Conservation (phyloP, 768 basidiomycete genomes). For the Butyriboletus loyo region DNA sequence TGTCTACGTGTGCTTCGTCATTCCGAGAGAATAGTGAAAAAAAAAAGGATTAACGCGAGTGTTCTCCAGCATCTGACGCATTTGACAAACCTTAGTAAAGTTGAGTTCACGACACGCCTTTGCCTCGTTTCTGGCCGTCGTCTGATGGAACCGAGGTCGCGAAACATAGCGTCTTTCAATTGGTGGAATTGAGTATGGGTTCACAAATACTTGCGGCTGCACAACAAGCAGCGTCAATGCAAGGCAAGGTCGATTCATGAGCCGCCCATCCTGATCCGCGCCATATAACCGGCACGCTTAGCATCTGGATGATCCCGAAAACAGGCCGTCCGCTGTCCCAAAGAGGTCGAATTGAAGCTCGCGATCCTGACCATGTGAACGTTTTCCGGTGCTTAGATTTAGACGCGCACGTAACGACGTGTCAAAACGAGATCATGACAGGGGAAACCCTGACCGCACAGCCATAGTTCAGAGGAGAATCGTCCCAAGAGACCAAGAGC, state of each 20-base stretch:
- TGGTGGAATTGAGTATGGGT: background rate
- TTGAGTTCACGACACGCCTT: conserved; percentile 21
- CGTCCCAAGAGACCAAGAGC: background rate
- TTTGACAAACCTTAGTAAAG: conserved; percentile 2
- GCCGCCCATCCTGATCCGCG: no score
- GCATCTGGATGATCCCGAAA: background rate
- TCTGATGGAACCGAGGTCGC: conserved; percentile 14
- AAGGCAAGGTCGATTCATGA: no score
- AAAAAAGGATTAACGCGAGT: conserved; percentile 4
- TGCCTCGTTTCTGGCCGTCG: conserved; percentile 25
- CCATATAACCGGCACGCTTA: background rate
- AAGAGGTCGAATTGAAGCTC: background rate
- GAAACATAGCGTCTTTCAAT: background rate
- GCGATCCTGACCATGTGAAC: background rate
- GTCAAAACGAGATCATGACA: background rate
- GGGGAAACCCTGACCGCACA: background rate
- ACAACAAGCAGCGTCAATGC: no score
- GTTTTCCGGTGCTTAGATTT: background rate
- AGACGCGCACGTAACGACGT: background rate
- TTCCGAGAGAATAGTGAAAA: conserved; percentile 1
- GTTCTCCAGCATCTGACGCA: background rate
- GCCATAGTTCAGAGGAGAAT: no score
- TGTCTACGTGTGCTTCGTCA: background rate
- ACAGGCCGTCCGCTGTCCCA: background rate
- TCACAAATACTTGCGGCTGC: no score